Evolutionary conservation across 2,329 filamentous ascomycete species (phyloP).

Genomic region (Didymellaceae sp.): DNA sequence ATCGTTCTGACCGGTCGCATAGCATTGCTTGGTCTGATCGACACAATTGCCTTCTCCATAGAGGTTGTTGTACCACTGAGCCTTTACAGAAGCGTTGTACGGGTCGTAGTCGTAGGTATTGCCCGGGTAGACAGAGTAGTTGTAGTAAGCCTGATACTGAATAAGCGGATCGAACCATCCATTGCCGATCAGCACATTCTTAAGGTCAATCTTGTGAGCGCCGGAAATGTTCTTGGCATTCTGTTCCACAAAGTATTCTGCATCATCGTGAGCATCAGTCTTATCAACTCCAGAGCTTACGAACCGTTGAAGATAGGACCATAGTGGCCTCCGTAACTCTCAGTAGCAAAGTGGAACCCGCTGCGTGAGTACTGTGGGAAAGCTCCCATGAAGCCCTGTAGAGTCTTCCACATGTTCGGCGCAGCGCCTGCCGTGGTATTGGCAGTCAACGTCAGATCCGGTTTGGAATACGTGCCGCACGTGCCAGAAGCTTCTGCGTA

Average conservation of each 20-base stretch:
- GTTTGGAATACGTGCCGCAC: conserved; percentile 64
- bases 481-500: conserved; percentile 51
- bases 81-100: conserved; percentile 58
- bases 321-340: conserved; percentile 66
- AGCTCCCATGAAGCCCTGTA: conserved; percentile 68
- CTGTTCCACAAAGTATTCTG: conserved; percentile 55
- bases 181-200: conserved; percentile 63
- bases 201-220: conserved; percentile 57
- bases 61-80: conserved; percentile 64
- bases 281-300: conserved; percentile 8
- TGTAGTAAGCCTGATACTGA: conserved; percentile 65
- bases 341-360: conserved; percentile 62
- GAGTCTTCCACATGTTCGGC: conserved; percentile 65
- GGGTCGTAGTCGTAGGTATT: conserved; percentile 64
- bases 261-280: neutral
- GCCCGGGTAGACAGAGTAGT: conserved; percentile 62
- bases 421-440: conserved; percentile 62
- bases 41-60: conserved; percentile 68
- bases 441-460: conserved; percentile 58
- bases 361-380: conserved; percentile 58
- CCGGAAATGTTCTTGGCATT: conserved; percentile 54
- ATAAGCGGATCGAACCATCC: conserved; percentile 65
- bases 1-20: conserved; percentile 56
- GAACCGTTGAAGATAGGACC: conserved; percentile 60
- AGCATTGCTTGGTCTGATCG: conserved; percentile 64